A percentile compares a stretch with the other conserved stretches of the same genome.
These are phyloP conservation scores for Phytopythium oedochilum DNA, from an alignment of 352 stramenopile genomes.

Conservation along the genomic window DNA sequence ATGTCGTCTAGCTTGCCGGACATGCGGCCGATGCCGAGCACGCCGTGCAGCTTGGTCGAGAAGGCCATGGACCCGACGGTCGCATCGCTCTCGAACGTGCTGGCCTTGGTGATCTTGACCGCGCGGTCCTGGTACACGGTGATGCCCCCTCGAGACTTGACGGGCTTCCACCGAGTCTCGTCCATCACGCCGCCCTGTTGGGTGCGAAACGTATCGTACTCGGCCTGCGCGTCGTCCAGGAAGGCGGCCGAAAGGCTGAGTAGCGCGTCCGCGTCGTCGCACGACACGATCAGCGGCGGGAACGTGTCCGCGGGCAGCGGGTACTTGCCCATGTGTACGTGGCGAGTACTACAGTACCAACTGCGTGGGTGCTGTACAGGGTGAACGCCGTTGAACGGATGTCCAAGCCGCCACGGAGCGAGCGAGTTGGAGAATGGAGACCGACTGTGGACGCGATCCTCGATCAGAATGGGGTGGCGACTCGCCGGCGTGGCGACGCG, in stretches of 20 bases:
- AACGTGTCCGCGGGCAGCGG: constrained; percentile 30
- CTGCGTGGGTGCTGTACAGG: too few species aligned
- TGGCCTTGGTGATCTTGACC: constrained; percentile 11
- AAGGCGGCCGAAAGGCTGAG: constrained; percentile 20
- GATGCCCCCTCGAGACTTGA: constrained; percentile 22
- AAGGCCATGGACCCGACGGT: constrained; percentile 15
- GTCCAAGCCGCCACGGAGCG: too few species aligned
- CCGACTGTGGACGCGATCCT: too few species aligned
- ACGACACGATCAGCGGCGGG: constrained; percentile 21
- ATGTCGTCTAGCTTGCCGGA: constrained; percentile 30
- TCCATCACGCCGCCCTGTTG: constrained; percentile 19
- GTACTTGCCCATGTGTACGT: constrained; percentile 16
- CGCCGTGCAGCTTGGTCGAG: constrained; percentile 19
- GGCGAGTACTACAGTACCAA: too few species aligned
- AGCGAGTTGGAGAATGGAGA: too few species aligned
- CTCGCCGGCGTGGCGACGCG: too few species aligned
- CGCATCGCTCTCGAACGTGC: constrained; percentile 12
- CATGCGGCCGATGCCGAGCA: constrained; percentile 20
- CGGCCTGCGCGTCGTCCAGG: constrained; percentile 24
- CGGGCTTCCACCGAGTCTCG: constrained; percentile 31
- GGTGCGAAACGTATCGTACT: constrained; percentile 36
- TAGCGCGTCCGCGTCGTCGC: constrained; percentile 25
- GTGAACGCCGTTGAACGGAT: too few species aligned
- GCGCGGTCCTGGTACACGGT: constrained; percentile 22
- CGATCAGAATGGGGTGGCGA: too few species aligned